Conservation (phyloP, 371 early-diverging fungal species). For the Apophysomyces ossiformis region DNA sequence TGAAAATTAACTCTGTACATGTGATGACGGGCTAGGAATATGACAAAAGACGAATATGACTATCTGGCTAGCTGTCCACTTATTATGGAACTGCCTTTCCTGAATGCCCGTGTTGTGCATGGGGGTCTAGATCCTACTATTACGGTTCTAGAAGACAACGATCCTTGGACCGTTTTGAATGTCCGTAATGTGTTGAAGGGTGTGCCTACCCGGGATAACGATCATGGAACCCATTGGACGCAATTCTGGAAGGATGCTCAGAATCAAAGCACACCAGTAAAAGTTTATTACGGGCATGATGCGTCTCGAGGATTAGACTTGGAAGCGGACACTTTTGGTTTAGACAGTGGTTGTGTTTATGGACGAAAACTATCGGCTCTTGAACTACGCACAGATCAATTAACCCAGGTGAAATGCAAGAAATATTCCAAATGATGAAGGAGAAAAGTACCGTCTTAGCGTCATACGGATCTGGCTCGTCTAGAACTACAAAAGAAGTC, state of each 20-base stretch:
- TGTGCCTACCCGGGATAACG: slow-evolving; percentile 34
- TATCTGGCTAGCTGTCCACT: slow-evolving; percentile 65
- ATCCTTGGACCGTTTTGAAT: slow-evolving; percentile 62
- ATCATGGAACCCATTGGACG: slow-evolving; percentile 58
- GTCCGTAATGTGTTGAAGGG: slow-evolving; percentile 62
- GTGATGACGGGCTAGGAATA: slow-evolving; percentile 19
- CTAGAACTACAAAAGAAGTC: too few relatives aligned
- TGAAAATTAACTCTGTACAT: too few relatives aligned
- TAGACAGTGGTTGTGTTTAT: slow-evolving; percentile 75
- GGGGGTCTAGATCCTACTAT: slow-evolving; percentile 68
- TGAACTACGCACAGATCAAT: slow-evolving; percentile 32
- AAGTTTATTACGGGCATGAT: slow-evolving; percentile 73
- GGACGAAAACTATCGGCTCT: slow-evolving; percentile 65
- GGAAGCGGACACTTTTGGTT: slow-evolving; percentile 57
- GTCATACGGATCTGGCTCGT: too few relatives aligned
- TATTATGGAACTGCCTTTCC: slow-evolving; percentile 58
- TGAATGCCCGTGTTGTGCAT: slow-evolving; percentile 66
- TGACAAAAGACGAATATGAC: slow-evolving; percentile 59
- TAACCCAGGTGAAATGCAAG: slow-evolving; percentile 37
- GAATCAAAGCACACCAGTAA: slow-evolving; percentile 21
- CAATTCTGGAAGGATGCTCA: slow-evolving; percentile 48
- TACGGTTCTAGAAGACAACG: slow-evolving; percentile 42
- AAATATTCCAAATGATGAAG: slow-evolving; percentile 12
- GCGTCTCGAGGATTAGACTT: slow-evolving; percentile 64
- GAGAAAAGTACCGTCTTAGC: too few relatives aligned